A percentile compares a stretch with the other conserved stretches of the same genome.
These are phyloP conservation scores for Symbiodinium natans DNA, from an alignment of 73 alveolate species.

Conservation along the genomic window DNA sequence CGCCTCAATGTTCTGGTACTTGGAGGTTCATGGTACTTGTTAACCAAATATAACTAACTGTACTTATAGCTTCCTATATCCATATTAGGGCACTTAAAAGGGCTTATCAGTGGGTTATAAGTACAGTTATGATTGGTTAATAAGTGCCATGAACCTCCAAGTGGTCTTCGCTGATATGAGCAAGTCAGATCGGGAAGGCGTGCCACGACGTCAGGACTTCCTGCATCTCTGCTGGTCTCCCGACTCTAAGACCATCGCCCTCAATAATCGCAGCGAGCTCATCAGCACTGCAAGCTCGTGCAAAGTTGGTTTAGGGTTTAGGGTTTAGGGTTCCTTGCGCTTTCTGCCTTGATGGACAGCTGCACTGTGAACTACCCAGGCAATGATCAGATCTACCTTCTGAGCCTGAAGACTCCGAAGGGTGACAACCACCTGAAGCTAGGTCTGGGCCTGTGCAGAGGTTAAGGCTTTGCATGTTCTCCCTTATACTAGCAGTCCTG, in stretches of 20 bases:
- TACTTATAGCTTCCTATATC: not conserved
- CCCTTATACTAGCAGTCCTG: too few relatives aligned
- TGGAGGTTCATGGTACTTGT: too few relatives aligned
- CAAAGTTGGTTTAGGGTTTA: too few relatives aligned
- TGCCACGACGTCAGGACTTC: slow-evolving; percentile 83
- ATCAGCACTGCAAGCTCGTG: not conserved
- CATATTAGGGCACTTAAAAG: too few relatives aligned
- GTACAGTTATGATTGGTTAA: not conserved
- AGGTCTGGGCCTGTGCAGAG: not conserved
- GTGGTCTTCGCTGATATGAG: too few relatives aligned
- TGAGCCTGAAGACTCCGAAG: slow-evolving; percentile 6
- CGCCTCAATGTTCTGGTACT: not conserved
- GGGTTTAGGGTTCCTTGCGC: too few relatives aligned
- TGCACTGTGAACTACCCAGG: too few relatives aligned
- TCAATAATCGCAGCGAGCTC: slow-evolving; percentile 37
- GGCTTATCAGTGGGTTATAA: not conserved
- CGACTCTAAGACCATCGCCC: slow-evolving; percentile 63
- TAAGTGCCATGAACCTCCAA: not conserved
- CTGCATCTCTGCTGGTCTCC: slow-evolving; percentile 89
- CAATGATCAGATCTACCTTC: slow-evolving; percentile 44
- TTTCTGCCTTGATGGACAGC: too few relatives aligned
- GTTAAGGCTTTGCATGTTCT: too few relatives aligned
- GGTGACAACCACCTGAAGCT: slow-evolving; percentile 52
- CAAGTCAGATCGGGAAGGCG: too few relatives aligned
- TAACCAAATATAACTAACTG: too few relatives aligned